These are phyloP conservation scores for Phanerochaete carnosa DNA, from an alignment of 768 basidiomycete genomes.

Conservation along the genomic window DNA sequence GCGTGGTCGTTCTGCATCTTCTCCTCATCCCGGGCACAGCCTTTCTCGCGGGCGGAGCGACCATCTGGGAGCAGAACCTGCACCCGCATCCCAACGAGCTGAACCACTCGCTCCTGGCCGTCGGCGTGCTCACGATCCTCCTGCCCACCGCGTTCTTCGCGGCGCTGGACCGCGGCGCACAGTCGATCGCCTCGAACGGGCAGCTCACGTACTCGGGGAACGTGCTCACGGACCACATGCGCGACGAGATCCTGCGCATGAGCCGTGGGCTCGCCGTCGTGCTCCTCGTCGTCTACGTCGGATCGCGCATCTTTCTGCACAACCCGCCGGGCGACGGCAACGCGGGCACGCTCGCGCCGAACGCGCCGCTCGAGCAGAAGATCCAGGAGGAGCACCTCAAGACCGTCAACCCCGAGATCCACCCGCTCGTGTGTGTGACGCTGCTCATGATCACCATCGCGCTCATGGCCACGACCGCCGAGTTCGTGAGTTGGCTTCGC, in stretches of 20 bases:
- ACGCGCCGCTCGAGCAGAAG: conserved; percentile 32
- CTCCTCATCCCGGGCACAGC: conserved; percentile 67
- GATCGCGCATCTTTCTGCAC: conserved; percentile 66
- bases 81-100: conserved; percentile 63
- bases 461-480: conserved; percentile 66
- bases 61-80: conserved; percentile 62
- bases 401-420: conserved; percentile 52
- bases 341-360: conserved; percentile 35
- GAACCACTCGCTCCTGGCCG: conserved; percentile 64
- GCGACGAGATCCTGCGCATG: conserved; percentile 50
- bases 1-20: conserved; percentile 71
- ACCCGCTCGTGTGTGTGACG: conserved; percentile 57
- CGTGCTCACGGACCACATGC: conserved; percentile 41
- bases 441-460: conserved; percentile 51
- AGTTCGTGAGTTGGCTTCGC: conserved; percentile 49
- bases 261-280: conserved; percentile 66
- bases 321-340: conserved; percentile 65
- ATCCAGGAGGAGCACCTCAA: conserved; percentile 37
- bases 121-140: conserved; percentile 67
- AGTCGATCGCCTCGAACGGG: conserved; percentile 13
- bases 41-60: conserved; percentile 71
- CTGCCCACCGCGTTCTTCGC: conserved; percentile 69
- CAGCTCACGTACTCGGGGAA: conserved; percentile 16
- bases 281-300: conserved; percentile 61
- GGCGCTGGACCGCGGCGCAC: conserved; percentile 41